A percentile compares a stretch with the other conserved stretches of the same genome.
phyloP scores from a whole-genome alignment of 1,139 yeast genomes.

The Diutina neorugosa region DNA sequence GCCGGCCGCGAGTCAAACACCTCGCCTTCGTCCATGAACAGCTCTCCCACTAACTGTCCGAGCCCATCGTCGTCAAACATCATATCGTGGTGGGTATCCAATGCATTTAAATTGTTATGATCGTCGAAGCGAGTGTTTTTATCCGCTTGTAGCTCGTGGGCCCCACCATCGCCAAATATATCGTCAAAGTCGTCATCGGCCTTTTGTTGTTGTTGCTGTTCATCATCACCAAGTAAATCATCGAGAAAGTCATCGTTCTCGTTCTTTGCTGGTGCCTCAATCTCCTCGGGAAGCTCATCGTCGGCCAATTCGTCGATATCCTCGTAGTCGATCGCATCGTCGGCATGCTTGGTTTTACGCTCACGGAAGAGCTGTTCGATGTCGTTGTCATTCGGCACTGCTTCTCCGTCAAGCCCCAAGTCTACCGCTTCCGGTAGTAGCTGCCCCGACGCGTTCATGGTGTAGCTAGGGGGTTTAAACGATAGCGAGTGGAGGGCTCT shows the following conservation, averaged over 20 bases:
- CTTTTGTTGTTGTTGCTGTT: constrained; percentile 18
- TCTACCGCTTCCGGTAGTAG: neutral
- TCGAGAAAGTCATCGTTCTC: constrained; percentile 8
- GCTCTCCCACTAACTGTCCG: constrained; percentile 17
- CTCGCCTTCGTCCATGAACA: neutral
- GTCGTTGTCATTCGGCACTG: neutral
- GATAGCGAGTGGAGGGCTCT: neutral
- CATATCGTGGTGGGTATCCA: constrained; percentile 14
- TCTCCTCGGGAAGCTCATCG: constrained; percentile 16
- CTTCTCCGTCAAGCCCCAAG: constrained; percentile 1
- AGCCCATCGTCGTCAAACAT: constrained; percentile 29
- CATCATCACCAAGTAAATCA: constrained; percentile 21
- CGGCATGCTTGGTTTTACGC: constrained; percentile 52
- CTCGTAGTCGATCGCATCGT: constrained; percentile 90
- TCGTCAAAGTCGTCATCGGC: constrained; percentile 39
- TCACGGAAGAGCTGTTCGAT: neutral
- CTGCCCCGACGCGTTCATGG: constrained; percentile 1
- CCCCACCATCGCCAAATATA: constrained; percentile 26
- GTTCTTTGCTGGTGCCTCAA: constrained; percentile 11
- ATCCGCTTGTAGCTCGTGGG: neutral
- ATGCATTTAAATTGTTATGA: constrained; percentile 10
- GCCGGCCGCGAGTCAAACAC: neutral
- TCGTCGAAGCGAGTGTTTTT: neutral
- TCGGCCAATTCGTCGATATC: constrained; percentile 94
- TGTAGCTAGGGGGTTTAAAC: neutral